Percentiles rank a stretch among this genome's conserved stretches.
These are phyloP conservation scores for Penicillium palitans DNA, from an alignment of 2,329 filamentous ascomycete species.

Conservation along the genomic window DNA sequence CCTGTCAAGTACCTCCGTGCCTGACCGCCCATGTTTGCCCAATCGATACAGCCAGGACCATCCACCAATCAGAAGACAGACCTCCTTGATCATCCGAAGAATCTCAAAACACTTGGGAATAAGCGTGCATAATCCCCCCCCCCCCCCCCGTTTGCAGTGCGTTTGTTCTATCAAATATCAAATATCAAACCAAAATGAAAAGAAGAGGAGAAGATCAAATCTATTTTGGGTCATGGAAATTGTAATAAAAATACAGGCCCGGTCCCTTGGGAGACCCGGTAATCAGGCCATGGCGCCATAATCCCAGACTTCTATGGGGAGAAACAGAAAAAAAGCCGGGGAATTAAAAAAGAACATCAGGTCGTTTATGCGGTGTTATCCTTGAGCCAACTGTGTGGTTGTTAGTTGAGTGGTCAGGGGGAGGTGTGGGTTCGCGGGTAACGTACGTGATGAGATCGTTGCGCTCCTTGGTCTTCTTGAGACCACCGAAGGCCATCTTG, in stretches of 20 bases:
- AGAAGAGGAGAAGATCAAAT: constrained; percentile 28
- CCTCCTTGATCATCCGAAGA: not conserved
- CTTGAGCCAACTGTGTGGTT: constrained; percentile 39
- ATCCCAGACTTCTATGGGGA: constrained; percentile 23
- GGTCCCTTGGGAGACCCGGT: constrained; percentile 24
- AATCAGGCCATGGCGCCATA: constrained; percentile 29
- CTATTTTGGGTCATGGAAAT: constrained; percentile 38
- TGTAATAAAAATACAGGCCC: constrained; percentile 43
- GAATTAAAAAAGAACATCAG: constrained; percentile 23
- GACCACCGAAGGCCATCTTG: constrained; percentile 99
- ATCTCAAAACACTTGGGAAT: not conserved
- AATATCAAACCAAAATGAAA: constrained; percentile 12
- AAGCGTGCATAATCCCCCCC: not conserved
- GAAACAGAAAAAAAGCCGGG: constrained; percentile 11
- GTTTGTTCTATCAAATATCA: constrained; percentile 14
- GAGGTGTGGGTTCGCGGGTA: not conserved
- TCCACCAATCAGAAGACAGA: constrained; percentile 12
- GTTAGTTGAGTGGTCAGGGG: constrained; percentile 16
- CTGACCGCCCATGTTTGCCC: constrained; percentile 29
- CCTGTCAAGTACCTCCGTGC: constrained; percentile 13
- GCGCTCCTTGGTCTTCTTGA: constrained; percentile 99
- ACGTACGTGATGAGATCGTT: constrained; percentile 97
- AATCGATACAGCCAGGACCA: constrained; percentile 17
- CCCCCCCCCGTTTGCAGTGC: constrained; percentile 1
- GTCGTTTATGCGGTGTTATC: constrained; percentile 38